Evolutionary conservation across 495 filamentous ascomycete genomes (phyloP).

Genomic region (Chaetomium fimeti): DNA sequence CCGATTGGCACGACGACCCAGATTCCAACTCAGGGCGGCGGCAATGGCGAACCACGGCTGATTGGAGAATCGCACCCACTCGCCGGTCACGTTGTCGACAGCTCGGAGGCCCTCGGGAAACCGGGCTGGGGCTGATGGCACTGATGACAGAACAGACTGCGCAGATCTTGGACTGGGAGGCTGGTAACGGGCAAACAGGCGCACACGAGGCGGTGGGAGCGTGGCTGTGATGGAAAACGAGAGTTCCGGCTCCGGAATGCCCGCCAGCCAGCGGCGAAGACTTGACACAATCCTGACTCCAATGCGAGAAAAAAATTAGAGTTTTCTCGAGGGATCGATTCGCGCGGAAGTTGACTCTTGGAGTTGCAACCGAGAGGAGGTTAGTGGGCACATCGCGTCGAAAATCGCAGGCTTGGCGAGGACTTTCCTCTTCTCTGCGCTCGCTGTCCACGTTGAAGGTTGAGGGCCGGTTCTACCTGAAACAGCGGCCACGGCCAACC

Average conservation of each 20-base stretch:
- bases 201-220: too few relatives aligned
- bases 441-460: slow-evolving; percentile 3
- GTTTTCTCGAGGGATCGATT: neutral
- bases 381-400: neutral
- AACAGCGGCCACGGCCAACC: slow-evolving; percentile 33
- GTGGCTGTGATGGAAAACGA: slow-evolving; percentile 2
- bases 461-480: slow-evolving; percentile 30
- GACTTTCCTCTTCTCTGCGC: neutral
- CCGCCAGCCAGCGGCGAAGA: neutral
- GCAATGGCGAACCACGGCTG: slow-evolving; percentile 10
- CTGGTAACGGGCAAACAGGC: neutral
- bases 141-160: slow-evolving; percentile 16
- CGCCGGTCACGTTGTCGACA: slow-evolving; percentile 6
- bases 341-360: neutral
- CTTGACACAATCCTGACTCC: neutral
- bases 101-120: slow-evolving; percentile 6
- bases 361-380: neutral
- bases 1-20: slow-evolving; percentile 10
- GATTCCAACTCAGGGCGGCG: slow-evolving; percentile 9
- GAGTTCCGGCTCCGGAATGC: slow-evolving; percentile 4
- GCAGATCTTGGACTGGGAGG: slow-evolving; percentile 9
- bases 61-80: slow-evolving; percentile 11
- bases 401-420: slow-evolving; percentile 11
- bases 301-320: neutral
- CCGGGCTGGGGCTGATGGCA: slow-evolving; percentile 12